These are phyloP conservation scores for Aquanectria penicillioides DNA, from an alignment of 2,329 filamentous ascomycete species.

Conservation along the genomic window DNA sequence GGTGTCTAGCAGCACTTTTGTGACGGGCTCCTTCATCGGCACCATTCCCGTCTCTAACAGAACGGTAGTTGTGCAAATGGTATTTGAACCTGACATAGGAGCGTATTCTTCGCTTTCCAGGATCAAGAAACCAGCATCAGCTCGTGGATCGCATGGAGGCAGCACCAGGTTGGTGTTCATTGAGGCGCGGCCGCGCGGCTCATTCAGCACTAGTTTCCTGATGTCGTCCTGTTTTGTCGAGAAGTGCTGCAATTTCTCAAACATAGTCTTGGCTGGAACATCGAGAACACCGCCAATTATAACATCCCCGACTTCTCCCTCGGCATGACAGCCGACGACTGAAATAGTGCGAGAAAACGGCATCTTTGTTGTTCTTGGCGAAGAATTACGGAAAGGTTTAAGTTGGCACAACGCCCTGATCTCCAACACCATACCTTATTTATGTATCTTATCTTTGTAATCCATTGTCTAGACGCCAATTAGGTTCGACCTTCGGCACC, in stretches of 20 bases:
- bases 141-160: slow-evolving; percentile 54
- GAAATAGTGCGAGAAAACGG: no score
- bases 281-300: slow-evolving; percentile 59
- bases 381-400: no score
- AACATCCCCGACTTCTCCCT: slow-evolving; percentile 60
- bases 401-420: no score
- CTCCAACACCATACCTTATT: no score
- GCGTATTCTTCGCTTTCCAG: slow-evolving; percentile 58
- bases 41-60: slow-evolving; percentile 60
- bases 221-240: slow-evolving; percentile 49
- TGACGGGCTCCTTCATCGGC: slow-evolving; percentile 55
- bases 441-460: no score
- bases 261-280: slow-evolving; percentile 55
- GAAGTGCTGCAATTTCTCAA: slow-evolving; percentile 57
- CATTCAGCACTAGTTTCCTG: slow-evolving; percentile 55
- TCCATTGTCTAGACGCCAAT: no score
- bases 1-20: slow-evolving; percentile 53
- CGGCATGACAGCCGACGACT: no score
- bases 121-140: slow-evolving; percentile 57
- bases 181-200: slow-evolving; percentile 55
- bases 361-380: no score
- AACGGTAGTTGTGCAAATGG: slow-evolving; percentile 55
- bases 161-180: slow-evolving; percentile 53
- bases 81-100: slow-evolving; percentile 54
- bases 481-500: no score